phyloP scores from a whole-genome alignment of 495 filamentous ascomycete genomes.

The Neurospora sublineolata region DNA sequence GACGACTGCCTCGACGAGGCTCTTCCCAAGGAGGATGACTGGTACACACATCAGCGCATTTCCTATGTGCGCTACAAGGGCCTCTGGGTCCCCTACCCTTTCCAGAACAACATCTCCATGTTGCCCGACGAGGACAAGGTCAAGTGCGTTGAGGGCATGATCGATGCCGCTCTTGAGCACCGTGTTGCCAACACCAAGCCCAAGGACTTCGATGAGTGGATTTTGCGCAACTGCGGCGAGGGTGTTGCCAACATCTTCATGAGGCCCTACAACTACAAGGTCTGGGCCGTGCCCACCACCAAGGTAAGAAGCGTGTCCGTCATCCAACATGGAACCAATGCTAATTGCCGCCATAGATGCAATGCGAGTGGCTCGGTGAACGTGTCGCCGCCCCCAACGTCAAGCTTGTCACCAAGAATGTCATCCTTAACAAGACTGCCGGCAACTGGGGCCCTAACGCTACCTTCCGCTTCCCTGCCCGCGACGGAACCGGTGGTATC shows the following conservation, averaged over 20 bases:
- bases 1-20: conserved; percentile 97
- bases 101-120: conserved; percentile 99
- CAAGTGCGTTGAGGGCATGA: conserved; percentile 89
- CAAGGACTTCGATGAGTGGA: conserved; percentile 97
- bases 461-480: conserved; percentile 96
- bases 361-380: conserved; percentile 98
- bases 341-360: conserved; percentile 57
- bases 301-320: conserved; percentile 52
- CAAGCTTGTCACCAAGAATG: conserved; percentile 89
- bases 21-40: conserved; percentile 83
- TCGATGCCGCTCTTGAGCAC: conserved; percentile 80
- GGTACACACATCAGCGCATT: conserved; percentile 96
- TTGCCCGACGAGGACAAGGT: conserved; percentile 95
- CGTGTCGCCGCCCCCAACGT: conserved; percentile 94
- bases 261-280: conserved; percentile 99
- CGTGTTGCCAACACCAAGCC: conserved; percentile 85
- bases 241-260: conserved; percentile 96
- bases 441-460: conserved; percentile 98
- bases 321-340: background rate
- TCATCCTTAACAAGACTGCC: conserved; percentile 90
- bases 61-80: conserved; percentile 96
- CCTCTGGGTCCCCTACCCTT: conserved; percentile 95
- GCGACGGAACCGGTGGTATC: conserved; percentile 92
- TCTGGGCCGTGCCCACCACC: conserved; percentile 96
- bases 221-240: conserved; percentile 78